Conservation (phyloP, 2,329 filamentous ascomycete genomes). For the Davidsoniella virescens region DNA sequence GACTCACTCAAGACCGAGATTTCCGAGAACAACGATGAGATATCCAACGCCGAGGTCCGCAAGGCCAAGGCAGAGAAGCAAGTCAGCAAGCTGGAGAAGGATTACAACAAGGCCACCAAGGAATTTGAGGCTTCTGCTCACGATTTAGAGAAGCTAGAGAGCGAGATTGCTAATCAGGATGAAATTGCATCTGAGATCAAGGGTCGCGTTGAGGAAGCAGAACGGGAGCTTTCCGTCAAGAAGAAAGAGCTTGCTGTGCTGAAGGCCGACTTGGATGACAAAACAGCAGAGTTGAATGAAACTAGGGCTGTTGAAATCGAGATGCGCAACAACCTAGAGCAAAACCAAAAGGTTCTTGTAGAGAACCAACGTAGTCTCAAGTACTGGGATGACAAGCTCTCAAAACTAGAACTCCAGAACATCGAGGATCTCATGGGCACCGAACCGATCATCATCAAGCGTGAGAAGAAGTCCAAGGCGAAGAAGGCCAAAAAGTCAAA, state of each 20-base stretch:
- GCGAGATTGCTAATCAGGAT: slow-evolving; percentile 62
- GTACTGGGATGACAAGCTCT: slow-evolving; percentile 82
- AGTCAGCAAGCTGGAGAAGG: slow-evolving; percentile 70
- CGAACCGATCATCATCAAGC: slow-evolving; percentile 15
- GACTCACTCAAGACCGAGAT: slow-evolving; percentile 81
- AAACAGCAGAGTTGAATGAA: slow-evolving; percentile 71
- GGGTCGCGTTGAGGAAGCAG: slow-evolving; percentile 62
- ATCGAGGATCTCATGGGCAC: slow-evolving; percentile 47
- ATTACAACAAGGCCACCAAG: slow-evolving; percentile 58
- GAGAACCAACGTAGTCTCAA: slow-evolving; percentile 74
- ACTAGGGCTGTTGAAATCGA: slow-evolving; percentile 85
- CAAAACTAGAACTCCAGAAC: slow-evolving; percentile 70
- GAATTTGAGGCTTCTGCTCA: slow-evolving; percentile 56
- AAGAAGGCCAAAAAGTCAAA: slow-evolving; percentile 5
- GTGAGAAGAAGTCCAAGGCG: slow-evolving; percentile 3
- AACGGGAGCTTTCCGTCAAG: slow-evolving; percentile 60
- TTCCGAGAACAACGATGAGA: slow-evolving; percentile 59
- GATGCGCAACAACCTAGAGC: slow-evolving; percentile 95
- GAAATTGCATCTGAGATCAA: slow-evolving; percentile 58
- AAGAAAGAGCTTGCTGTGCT: slow-evolving; percentile 64
- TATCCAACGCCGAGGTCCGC: slow-evolving; percentile 71
- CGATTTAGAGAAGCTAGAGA: slow-evolving; percentile 64
- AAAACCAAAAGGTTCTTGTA: slow-evolving; percentile 73
- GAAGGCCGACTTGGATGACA: slow-evolving; percentile 76
- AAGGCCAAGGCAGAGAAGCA: slow-evolving; percentile 92